phyloP scores from a whole-genome alignment of 1,284 basidiomycete species.

The Boletus smithii region DNA sequence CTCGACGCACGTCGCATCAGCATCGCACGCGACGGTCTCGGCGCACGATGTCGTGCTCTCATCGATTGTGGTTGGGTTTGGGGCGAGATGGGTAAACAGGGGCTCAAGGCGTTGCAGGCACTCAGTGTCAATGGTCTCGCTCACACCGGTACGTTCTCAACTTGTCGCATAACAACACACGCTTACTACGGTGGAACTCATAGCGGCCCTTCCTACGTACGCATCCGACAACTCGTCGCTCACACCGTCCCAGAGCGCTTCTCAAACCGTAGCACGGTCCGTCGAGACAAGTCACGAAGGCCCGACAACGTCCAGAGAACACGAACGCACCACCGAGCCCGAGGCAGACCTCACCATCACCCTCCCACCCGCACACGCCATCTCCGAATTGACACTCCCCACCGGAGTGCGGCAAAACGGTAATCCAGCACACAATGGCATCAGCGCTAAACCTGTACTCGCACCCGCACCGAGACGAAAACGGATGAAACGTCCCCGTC shows the following conservation, averaged over 20 bases:
- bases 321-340: not conserved
- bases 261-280: conserved; percentile 37
- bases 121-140: conserved; percentile 5
- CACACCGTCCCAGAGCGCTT: conserved; percentile 65
- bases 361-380: conserved; percentile 59
- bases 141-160: not conserved
- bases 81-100: conserved; percentile 63
- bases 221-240: conserved; percentile 51
- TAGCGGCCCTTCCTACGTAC: conserved; percentile 6
- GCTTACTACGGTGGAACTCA: too few relatives aligned
- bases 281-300: conserved; percentile 16
- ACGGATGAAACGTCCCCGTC: conserved; percentile 8
- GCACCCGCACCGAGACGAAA: conserved; percentile 15
- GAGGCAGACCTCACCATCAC: conserved; percentile 24
- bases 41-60: conserved; percentile 58
- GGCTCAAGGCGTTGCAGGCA: conserved; percentile 41
- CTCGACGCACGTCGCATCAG: conserved; percentile 49
- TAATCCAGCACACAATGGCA: not conserved
- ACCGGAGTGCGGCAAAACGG: conserved; percentile 23
- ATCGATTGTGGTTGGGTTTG: conserved; percentile 64
- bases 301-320: not conserved
- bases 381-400: conserved; percentile 44
- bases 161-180: not conserved
- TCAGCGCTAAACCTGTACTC: not conserved
- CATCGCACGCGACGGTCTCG: conserved; percentile 58